phyloP scores from a whole-genome alignment of 108 stramenopile species.

The Discostella stelligeroides region DNA sequence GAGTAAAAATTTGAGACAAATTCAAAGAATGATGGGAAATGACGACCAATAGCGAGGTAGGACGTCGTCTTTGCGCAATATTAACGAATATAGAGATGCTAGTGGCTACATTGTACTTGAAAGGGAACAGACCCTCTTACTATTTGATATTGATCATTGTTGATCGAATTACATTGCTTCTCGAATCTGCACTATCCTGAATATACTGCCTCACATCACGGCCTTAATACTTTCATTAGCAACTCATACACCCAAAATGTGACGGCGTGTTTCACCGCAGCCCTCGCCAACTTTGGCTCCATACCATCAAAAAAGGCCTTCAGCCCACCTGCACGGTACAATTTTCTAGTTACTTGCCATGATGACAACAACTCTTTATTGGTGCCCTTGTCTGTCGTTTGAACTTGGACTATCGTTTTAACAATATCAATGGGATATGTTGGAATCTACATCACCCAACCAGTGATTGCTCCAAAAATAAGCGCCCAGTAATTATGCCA shows the following conservation, averaged over 20 bases:
- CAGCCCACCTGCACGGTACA: slow-evolving; percentile 55
- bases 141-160: background rate
- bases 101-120: no score
- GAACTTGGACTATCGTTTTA: slow-evolving; percentile 61
- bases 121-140: no score
- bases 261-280: slow-evolving; percentile 66
- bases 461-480: slow-evolving; percentile 57
- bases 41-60: slow-evolving; percentile 37
- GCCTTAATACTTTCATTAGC: slow-evolving; percentile 33
- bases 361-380: slow-evolving; percentile 24
- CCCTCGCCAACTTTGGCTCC: slow-evolving; percentile 55
- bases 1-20: slow-evolving; percentile 82
- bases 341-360: slow-evolving; percentile 39
- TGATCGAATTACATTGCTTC: background rate
- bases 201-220: no score
- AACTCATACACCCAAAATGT: slow-evolving; percentile 59
- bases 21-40: slow-evolving; percentile 66
- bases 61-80: background rate
- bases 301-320: slow-evolving; percentile 62
- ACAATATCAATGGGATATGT: slow-evolving; percentile 76
- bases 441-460: slow-evolving; percentile 63
- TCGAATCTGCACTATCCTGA: background rate
- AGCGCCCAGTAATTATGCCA: slow-evolving; percentile 37
- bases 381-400: slow-evolving; percentile 16
- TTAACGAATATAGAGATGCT: background rate